Evolutionary conservation across 257 asterid species (phyloP).

Genomic region (Marsdenia floribunda): DNA sequence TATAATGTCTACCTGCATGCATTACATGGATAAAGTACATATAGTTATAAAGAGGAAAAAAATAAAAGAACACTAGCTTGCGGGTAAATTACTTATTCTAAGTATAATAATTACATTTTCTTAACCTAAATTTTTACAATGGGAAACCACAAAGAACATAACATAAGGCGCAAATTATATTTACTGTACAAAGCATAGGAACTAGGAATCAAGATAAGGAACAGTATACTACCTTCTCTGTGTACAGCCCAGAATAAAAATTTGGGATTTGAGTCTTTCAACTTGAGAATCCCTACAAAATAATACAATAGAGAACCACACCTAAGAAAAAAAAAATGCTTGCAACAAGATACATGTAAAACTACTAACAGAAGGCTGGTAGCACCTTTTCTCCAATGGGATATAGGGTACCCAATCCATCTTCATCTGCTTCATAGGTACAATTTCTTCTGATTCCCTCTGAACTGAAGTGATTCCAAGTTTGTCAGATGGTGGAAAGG

Average conservation of each 20-base stretch:
- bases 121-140: neutral
- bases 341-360: neutral
- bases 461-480: slow-evolving; percentile 95
- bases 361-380: slow-evolving; percentile 2
- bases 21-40: neutral
- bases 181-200: slow-evolving; percentile 3
- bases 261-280: slow-evolving; percentile 82
- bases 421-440: slow-evolving; percentile 98
- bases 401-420: slow-evolving; percentile 99
- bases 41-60: neutral
- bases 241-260: slow-evolving; percentile 73
- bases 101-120: neutral
- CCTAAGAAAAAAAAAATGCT: slow-evolving; percentile 13
- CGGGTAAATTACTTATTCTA: neutral
- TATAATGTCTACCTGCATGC: neutral
- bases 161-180: neutral
- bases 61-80: neutral
- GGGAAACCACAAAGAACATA: neutral
- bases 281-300: slow-evolving; percentile 75
- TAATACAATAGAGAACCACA: slow-evolving; percentile 15
- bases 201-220: slow-evolving; percentile 6
- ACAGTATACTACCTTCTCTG: slow-evolving; percentile 66
- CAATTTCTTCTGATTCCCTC: slow-evolving; percentile 85
- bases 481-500: slow-evolving; percentile 98
- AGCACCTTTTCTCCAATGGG: slow-evolving; percentile 72